Base-by-base conservation (phyloP, 495 filamentous ascomycete species). In the Penicillium tannophilum region DNA sequence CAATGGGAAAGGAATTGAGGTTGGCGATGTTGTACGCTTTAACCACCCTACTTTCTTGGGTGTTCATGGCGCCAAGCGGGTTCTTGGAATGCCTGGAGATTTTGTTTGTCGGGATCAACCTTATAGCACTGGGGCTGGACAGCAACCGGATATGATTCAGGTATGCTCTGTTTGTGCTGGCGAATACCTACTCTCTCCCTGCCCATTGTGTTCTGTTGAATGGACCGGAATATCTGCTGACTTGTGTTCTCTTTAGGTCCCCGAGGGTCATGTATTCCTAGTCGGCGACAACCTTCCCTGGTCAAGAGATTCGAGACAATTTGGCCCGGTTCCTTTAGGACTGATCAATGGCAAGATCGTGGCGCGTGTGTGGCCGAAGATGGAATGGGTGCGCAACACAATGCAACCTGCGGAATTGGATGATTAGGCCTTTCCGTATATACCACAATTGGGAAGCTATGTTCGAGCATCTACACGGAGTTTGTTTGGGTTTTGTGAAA, bases 331-430 rank as follows among this genome's bases (percentile, higher is more conserved):
- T 19, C 93, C 94, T 12, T 74, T 97, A 72, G 92, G 82, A 0
- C 72, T 97, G 60, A 84, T 97, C 46, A 87, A 83, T 68, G 93
- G 93, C 33, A 97, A 95, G 73, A 85, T 96, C n/a, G 75, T 94
- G 43, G 86, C 85, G 16, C 84, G 79, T 51, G 71, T 86, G 6
- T 82, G 77, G 74, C 84, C 86, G 33, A 74, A 76, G 66, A 70
- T 78, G 66, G 69, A 78, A 67, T 82, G 83, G 85, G 64, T 82
- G 57, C 60, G 68, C 55, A 82, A 86, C 67, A 76, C 75, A 50
- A 58, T 82, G 66, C 54, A 82, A 57, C 73, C 71, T 39, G 71
- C 63, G 36, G 63, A 73, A 52, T 44, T 72, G 61, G 70, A 71
- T 17, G 44, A 55, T 12, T 41, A 41, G 39, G 42, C 31, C 48